Percentiles rank a stretch among this genome's conserved stretches.
Conservation (phyloP, 257 asterid genomes). For the Solanum gracilifrons region DNA sequence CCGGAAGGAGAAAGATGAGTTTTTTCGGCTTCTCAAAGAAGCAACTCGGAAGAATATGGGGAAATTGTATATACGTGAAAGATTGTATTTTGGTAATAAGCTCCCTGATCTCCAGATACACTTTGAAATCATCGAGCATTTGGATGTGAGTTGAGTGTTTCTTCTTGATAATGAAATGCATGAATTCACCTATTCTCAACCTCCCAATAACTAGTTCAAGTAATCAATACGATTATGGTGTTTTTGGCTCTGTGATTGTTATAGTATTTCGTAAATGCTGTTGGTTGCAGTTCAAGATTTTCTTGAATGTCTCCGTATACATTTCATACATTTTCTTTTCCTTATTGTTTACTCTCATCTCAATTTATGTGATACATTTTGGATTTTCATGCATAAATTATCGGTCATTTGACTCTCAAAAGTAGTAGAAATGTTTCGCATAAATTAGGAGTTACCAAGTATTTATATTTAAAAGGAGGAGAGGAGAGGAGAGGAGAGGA, state of each 20-base stretch:
- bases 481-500: neutral
- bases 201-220: neutral
- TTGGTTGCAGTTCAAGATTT: neutral
- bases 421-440: too few relatives aligned
- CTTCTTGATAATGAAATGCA: neutral
- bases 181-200: neutral
- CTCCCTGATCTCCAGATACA: slow-evolving; percentile 77
- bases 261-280: neutral
- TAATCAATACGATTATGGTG: neutral
- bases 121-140: slow-evolving; percentile 63
- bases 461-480: too few relatives aligned
- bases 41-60: slow-evolving; percentile 50
- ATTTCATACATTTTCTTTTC: neutral
- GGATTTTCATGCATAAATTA: too few relatives aligned
- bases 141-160: slow-evolving; percentile 51
- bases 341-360: too few relatives aligned
- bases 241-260: neutral
- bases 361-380: too few relatives aligned
- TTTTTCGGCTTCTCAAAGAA: slow-evolving; percentile 49
- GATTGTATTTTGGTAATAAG: slow-evolving; percentile 57
- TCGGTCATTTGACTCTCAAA: too few relatives aligned
- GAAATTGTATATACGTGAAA: slow-evolving; percentile 55
- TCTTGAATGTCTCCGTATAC: neutral
- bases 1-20: slow-evolving; percentile 56
- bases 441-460: too few relatives aligned